Evolutionary conservation across 192 early-diverging fungal genomes (phyloP), one percentile per base, ranked within the genome.

Genomic region (Backusella westeae): DNA sequence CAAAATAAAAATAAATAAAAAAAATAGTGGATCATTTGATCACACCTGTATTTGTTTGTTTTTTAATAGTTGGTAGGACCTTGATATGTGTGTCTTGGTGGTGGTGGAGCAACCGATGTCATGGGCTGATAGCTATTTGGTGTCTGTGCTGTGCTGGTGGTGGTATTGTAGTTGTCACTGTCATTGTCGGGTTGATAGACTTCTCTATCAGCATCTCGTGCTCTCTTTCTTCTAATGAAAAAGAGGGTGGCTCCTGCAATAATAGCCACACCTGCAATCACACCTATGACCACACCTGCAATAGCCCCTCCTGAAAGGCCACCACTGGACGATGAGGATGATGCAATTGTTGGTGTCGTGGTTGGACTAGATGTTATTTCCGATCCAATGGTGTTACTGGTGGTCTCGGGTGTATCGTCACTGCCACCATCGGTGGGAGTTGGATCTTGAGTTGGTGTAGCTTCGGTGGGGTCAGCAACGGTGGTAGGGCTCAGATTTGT

Each of bases 251-350:
- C 52, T 8, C 39, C 72, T 15, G 29, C 70, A 56, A 81, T 34
- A 8, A 81, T 7, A 23, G 71, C 67, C 10, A 71, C 75, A 63
- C 79, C 79, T 10, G 35, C 75, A 23, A 81, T 12, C 21, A 72
- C 72, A 19, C 79, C 79, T 5, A 81, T 41, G 8, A 81, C 79
- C 44, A 59, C 75, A 42, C 79, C 79, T 29, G 67, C 66, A 41
- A 81, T 81, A 14, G 75, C 75, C 9, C 73, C 69, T 32, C 53
- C 53, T 59, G 53, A 59, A 59, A 59, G 53, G 2, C 53, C 23
- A 6, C 23, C 10, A 9, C 53, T 59, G n/a, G 69, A 17, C 42
- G 36, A 46, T n/a, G 70, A 32, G 23, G 46, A 2, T 36, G 52
- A 38, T 17, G 23, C 19, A 29, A 29, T 44, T 36, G 29, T 4